These are phyloP conservation scores for Tuber magnatum DNA, from an alignment of 495 filamentous ascomycete genomes.

Conservation along the genomic window DNA sequence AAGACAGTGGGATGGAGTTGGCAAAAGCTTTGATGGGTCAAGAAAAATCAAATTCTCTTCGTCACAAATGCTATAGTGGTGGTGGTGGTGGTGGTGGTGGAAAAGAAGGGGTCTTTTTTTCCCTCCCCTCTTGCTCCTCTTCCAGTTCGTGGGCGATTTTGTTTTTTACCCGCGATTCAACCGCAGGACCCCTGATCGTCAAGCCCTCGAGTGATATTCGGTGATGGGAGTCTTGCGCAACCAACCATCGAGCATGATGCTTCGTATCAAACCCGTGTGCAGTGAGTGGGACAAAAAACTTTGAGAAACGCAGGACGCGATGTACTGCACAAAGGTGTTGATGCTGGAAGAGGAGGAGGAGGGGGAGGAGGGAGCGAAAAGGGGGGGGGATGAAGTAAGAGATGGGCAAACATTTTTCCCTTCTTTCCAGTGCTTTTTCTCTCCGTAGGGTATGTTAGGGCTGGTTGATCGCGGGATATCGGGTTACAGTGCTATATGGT, in stretches of 20 bases:
- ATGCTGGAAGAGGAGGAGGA: neutral
- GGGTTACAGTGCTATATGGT: neutral
- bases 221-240: neutral
- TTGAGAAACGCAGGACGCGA: neutral
- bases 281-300: neutral
- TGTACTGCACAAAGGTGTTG: neutral
- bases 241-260: neutral
- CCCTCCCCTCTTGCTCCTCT: neutral
- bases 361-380: neutral
- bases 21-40: neutral
- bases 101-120: neutral
- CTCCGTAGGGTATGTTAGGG: neutral
- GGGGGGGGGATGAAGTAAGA: neutral
- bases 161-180: slow-evolving; percentile 10
- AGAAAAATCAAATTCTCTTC: neutral
- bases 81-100: neutral
- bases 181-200: slow-evolving; percentile 7
- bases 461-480: neutral
- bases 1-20: neutral
- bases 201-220: neutral
- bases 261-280: neutral
- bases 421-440: neutral
- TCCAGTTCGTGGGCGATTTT: neutral
- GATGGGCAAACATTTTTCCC: neutral
- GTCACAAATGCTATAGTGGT: neutral